Evolutionary conservation across 805 yeast genomes (phyloP), one percentile per base, ranked within the genome.

Genomic region (Metschnikowia henanensis): DNA sequence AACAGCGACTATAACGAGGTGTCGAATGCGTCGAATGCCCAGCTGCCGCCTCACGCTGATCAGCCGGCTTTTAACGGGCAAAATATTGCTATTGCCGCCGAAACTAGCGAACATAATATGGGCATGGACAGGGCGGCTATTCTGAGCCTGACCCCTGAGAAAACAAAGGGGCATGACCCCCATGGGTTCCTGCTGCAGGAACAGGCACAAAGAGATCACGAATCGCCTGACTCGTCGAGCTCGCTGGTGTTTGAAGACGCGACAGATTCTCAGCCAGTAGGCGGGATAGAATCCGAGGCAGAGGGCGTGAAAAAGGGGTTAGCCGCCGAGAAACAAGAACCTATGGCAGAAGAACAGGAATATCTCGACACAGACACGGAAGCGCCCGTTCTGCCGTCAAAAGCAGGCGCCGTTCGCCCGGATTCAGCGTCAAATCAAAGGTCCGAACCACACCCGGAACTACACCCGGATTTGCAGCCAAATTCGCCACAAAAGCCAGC

Each of bases 1-100:
- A 71, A 71, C 45, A 69, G 74, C 46, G 76, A 71, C 41, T 62
- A 61, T 38, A 28, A 45, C 29, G 41, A 43, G 5, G 35, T 15
- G 10, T 17, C 25, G 16, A 12, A 13, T 15, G 21, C 29, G 22
- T 12, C 16, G 30, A 9, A 10, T n/a, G 12, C 8, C 5, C 28
- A 16, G 20, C n/a, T 10, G 6, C 9, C 22, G 13, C 21, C 20
- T 20, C 10, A 7, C 13, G 9, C 30, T 13, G 17, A 6, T 34
- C n/a, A 16, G 5, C 13, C 16, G 22, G 9, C 13, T 13, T 6
- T 31, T 6, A 9, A 12, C 35, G 35, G 21, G 22, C 15, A 25
- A 35, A 35, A 12, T 17, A 16, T 15, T 10, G 15, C 5, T 20
- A 19, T 20, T 4, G 39, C 19, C 8, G 37, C 19, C 7, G 37